Conservation (phyloP, 2,329 filamentous ascomycete species). For the Trichoderma afroharzianum region DNA sequence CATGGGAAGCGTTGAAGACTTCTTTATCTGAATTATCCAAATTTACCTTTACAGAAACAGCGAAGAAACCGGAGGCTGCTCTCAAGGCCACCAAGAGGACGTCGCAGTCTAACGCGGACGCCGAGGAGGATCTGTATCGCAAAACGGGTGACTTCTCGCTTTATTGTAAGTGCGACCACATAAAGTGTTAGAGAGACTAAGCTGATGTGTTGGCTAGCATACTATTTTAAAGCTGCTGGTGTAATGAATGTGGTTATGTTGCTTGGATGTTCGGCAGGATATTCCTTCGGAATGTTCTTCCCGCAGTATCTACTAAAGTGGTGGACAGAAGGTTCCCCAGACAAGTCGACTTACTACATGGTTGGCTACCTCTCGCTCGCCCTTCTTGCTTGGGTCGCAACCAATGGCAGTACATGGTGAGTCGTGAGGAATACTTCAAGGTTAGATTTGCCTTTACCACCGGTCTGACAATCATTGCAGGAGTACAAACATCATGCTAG, state of each 20-base stretch:
- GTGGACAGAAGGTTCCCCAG: constrained; percentile 33
- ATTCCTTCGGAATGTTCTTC: constrained; percentile 35
- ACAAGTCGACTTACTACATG: constrained; percentile 30
- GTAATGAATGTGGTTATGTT: constrained; percentile 28
- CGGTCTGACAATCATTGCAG: constrained; percentile 23
- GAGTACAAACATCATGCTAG: constrained; percentile 32
- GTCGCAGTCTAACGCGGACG: not conserved
- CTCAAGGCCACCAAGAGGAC: not conserved
- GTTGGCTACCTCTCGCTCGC: constrained; percentile 36
- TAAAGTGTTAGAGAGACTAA: not conserved
- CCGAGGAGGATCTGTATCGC: constrained; percentile 12
- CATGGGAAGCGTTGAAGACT: constrained; percentile 26
- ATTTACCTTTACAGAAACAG: not conserved
- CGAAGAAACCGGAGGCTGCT: not conserved
- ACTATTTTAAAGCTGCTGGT: constrained; percentile 31
- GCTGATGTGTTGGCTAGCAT: constrained; percentile 21
- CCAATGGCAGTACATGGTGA: constrained; percentile 31
- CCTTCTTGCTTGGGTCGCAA: constrained; percentile 30
- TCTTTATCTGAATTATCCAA: not conserved
- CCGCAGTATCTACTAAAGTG: constrained; percentile 38
- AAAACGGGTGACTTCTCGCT: constrained; percentile 34
- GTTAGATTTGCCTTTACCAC: not conserved
- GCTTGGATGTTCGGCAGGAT: constrained; percentile 24
- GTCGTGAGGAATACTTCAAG: not conserved
- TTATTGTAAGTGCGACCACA: constrained; percentile 29